phyloP scores from a whole-genome alignment of 225 moss, liverwort and hornwort genomes.

The Polytrichum commune region DNA sequence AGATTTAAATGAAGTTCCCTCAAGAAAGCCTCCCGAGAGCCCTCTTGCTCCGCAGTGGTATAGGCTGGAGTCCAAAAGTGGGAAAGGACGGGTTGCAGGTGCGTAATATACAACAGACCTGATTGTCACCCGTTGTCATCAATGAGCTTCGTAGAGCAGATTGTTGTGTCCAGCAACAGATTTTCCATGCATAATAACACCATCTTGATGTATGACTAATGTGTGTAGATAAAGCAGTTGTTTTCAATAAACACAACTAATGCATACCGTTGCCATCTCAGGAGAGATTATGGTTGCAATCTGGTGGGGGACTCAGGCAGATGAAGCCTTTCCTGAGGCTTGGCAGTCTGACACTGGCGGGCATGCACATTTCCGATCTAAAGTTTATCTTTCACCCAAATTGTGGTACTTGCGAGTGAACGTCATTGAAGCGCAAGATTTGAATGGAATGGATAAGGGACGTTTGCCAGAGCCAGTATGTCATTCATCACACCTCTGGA shows the following conservation, averaged over 20 bases:
- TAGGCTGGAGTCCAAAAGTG: conserved; percentile 66
- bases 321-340: conserved; percentile 80
- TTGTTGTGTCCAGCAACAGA: too few species aligned
- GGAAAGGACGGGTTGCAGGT: conserved; percentile 69
- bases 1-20: conserved; percentile 57
- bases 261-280: conserved; percentile 5
- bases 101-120: not conserved
- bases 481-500: not conserved
- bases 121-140: too few species aligned
- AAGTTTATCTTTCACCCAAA: conserved; percentile 76
- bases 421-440: conserved; percentile 75
- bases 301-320: conserved; percentile 82
- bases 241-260: too few species aligned
- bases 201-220: too few species aligned
- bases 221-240: too few species aligned
- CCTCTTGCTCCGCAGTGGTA: conserved; percentile 83
- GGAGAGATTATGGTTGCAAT: conserved; percentile 79
- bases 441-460: conserved; percentile 39
- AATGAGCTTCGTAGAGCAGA: too few species aligned
- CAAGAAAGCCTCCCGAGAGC: conserved; percentile 68
- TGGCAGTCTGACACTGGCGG: conserved; percentile 91
- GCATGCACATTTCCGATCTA: conserved; percentile 64
- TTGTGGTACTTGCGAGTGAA: conserved; percentile 76
- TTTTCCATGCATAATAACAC: too few species aligned
- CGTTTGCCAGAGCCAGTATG: conserved; percentile 61